Percentiles rank a stretch among this genome's conserved stretches.
These are phyloP conservation scores for Microbotryum intermedium DNA, from an alignment of 1,284 basidiomycete species.

Conservation along the genomic window DNA sequence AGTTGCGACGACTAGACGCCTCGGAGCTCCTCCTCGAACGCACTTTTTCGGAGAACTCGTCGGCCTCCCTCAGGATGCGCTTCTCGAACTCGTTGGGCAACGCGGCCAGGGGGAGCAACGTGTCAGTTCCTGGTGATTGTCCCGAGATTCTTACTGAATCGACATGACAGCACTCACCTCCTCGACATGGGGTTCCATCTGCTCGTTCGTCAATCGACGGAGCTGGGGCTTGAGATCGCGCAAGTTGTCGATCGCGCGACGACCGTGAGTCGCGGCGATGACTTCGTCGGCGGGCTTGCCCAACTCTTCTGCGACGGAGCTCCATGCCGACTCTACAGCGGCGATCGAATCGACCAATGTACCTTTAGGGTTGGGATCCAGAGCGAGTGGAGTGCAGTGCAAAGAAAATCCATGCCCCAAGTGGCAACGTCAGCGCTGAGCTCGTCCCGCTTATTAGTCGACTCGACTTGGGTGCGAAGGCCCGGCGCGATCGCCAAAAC, in stretches of 20 bases:
- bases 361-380: slow-evolving; percentile 6
- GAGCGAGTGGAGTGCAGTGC: not conserved
- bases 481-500: slow-evolving; percentile 1
- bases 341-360: slow-evolving; percentile 66
- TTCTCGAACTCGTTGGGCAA: slow-evolving; percentile 50
- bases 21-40: slow-evolving; percentile 21
- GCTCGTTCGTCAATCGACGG: slow-evolving; percentile 43
- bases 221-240: slow-evolving; percentile 53
- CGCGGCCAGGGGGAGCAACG: not conserved
- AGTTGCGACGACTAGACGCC: slow-evolving; percentile 20
- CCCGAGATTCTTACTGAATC: too few relatives aligned
- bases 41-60: slow-evolving; percentile 47
- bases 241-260: slow-evolving; percentile 60
- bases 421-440: not conserved
- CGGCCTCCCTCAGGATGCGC: slow-evolving; percentile 62
- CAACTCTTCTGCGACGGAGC: slow-evolving; percentile 52
- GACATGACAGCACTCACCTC: slow-evolving; percentile 27
- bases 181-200: slow-evolving; percentile 60
- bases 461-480: not conserved
- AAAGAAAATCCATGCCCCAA: not conserved
- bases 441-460: not conserved
- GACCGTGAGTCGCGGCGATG: slow-evolving; percentile 58
- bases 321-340: slow-evolving; percentile 71
- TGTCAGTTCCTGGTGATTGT: too few relatives aligned
- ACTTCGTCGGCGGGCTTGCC: slow-evolving; percentile 34